Conservation (phyloP, 2,329 filamentous ascomycete genomes). For the Penicillium thymicola region DNA sequence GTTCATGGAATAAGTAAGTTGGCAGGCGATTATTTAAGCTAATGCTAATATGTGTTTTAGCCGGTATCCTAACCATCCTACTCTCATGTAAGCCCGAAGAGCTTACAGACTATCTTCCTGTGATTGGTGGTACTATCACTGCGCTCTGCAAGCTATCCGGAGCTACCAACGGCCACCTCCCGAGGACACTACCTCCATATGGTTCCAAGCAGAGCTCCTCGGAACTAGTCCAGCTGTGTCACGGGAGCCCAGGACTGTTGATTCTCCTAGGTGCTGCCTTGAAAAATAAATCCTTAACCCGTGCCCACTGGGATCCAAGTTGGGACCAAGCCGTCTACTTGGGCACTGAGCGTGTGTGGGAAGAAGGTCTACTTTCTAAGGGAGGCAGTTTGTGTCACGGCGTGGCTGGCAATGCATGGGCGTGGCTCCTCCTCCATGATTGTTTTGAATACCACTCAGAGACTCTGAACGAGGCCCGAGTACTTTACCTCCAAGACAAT, state of each 20-base stretch:
- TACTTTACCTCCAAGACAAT: slow-evolving; percentile 20
- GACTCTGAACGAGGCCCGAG: slow-evolving; percentile 20
- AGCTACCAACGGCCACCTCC: slow-evolving; percentile 37
- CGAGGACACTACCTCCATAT: slow-evolving; percentile 34
- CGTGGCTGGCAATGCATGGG: slow-evolving; percentile 42
- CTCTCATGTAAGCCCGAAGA: slow-evolving; percentile 36
- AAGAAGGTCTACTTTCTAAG: slow-evolving; percentile 42
- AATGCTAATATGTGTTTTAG: slow-evolving; percentile 14
- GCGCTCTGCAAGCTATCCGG: slow-evolving; percentile 37
- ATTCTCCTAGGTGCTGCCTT: slow-evolving; percentile 35
- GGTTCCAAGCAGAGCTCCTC: slow-evolving; percentile 24
- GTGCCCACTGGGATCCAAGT: slow-evolving; percentile 34
- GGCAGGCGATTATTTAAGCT: background rate
- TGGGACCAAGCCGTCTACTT: slow-evolving; percentile 38
- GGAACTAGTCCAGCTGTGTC: slow-evolving; percentile 42
- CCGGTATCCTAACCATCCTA: slow-evolving; percentile 38
- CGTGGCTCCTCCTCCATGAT: slow-evolving; percentile 37
- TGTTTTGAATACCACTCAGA: slow-evolving; percentile 33
- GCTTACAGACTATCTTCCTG: slow-evolving; percentile 28
- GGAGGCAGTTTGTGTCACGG: slow-evolving; percentile 44
- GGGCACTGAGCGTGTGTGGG: slow-evolving; percentile 38
- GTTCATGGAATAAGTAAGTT: slow-evolving; percentile 31
- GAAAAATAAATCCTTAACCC: slow-evolving; percentile 26
- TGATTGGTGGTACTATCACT: slow-evolving; percentile 38
- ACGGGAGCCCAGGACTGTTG: slow-evolving; percentile 40